A percentile compares a stretch with the other conserved stretches of the same genome.
These are phyloP conservation scores for Blastobotrys elegans DNA, from an alignment of 1,139 yeast genomes.

Conservation along the genomic window DNA sequence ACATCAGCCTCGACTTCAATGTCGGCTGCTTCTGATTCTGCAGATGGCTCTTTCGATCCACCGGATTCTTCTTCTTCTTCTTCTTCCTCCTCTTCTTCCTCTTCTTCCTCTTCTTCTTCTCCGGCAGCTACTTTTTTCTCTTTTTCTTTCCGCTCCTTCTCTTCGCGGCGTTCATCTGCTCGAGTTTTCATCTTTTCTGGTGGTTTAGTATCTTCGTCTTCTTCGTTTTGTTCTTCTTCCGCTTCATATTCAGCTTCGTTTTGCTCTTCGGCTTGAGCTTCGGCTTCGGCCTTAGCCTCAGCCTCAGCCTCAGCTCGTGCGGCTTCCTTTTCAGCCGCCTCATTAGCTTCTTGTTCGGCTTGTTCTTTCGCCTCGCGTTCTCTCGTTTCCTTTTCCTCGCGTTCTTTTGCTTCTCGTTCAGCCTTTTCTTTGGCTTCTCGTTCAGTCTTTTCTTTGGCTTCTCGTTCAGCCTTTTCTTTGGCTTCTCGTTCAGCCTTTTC, in stretches of 20 bases:
- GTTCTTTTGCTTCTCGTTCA: conserved; percentile 2
- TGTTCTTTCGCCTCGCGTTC: conserved; percentile 10
- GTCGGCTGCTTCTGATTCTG: conserved; percentile 4
- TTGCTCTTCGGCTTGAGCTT: conserved; percentile 7
- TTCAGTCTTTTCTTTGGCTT: conserved; percentile 2
- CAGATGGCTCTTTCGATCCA: not conserved
- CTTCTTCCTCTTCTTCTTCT: conserved; percentile 10
- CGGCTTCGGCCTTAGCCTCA: conserved; percentile 20
- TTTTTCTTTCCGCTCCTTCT: conserved; percentile 6
- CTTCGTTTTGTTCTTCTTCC: conserved; percentile 2
- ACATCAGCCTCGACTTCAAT: conserved; percentile 8
- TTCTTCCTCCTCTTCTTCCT: conserved; percentile 8
- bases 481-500: conserved; percentile 8
- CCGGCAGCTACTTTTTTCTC: conserved; percentile 7
- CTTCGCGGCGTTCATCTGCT: conserved; percentile 8
- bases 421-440: not conserved
- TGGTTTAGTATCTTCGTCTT: not conserved
- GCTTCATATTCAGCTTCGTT: conserved; percentile 1
- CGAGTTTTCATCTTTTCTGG: conserved; percentile 11
- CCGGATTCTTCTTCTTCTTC: conserved; percentile 5
- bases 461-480: not conserved
- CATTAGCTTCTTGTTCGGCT: conserved; percentile 6
- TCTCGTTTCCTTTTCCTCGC: not conserved
- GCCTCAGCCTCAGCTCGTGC: conserved; percentile 22
- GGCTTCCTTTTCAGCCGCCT: conserved; percentile 10